These are phyloP conservation scores for Coleophoma crateriformis DNA, from an alignment of 2,329 filamentous ascomycete genomes.

Conservation along the genomic window DNA sequence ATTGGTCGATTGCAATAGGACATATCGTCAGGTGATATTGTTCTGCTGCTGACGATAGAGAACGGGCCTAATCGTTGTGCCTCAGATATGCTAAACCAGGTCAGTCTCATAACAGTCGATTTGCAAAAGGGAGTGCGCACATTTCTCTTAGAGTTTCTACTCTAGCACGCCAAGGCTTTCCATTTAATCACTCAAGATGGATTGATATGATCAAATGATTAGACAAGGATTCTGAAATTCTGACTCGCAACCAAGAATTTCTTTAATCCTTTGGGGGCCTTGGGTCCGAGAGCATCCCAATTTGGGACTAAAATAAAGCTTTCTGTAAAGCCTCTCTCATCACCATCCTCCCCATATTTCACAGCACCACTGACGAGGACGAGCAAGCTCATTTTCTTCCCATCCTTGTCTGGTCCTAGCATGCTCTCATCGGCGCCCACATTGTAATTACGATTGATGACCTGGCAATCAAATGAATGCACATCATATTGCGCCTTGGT, in stretches of 20 bases:
- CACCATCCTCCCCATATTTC: slow-evolving; percentile 53
- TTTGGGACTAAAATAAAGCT: slow-evolving; percentile 77
- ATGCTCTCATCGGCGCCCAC: slow-evolving; percentile 46
- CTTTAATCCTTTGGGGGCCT: slow-evolving; percentile 46
- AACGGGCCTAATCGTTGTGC: too few relatives aligned
- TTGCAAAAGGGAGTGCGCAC: too few relatives aligned
- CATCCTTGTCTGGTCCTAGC: slow-evolving; percentile 36
- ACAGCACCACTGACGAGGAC: slow-evolving; percentile 72
- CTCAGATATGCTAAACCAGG: too few relatives aligned
- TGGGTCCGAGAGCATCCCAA: slow-evolving; percentile 50
- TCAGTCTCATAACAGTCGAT: too few relatives aligned
- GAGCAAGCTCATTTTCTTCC: slow-evolving; percentile 62
- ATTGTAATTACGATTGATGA: slow-evolving; percentile 64
- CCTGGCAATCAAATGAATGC: slow-evolving; percentile 71
- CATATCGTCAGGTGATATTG: too few relatives aligned
- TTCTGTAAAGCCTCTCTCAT: slow-evolving; percentile 66
- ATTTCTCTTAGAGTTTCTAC: too few relatives aligned
- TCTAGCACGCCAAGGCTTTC: too few relatives aligned
- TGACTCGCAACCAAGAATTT: slow-evolving; percentile 67
- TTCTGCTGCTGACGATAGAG: too few relatives aligned
- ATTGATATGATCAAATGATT: not conserved
- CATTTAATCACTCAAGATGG: too few relatives aligned
- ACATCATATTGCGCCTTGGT: slow-evolving; percentile 61
- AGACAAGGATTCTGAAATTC: slow-evolving; percentile 52
- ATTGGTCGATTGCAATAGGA: too few relatives aligned